Evolutionary conservation across 495 filamentous ascomycete species (phyloP), one percentile per base, ranked within the genome.

Genomic region (Immersiella caudata): DNA sequence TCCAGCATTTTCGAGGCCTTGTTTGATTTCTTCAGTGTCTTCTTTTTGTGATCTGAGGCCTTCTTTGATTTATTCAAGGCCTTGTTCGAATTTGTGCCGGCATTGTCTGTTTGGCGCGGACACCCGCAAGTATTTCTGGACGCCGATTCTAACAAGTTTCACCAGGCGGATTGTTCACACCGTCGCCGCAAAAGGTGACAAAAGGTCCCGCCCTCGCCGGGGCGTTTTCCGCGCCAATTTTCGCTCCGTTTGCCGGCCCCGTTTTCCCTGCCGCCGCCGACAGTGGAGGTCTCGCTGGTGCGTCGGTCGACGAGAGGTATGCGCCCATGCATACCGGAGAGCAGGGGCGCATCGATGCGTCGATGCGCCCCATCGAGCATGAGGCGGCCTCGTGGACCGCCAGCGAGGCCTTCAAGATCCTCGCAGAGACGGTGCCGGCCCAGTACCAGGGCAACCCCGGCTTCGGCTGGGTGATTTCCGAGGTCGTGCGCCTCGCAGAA

Each of bases 251-350:
- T 12, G 40, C 40, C 14, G 40, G 11, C 16, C 40, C 40, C 40
- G 40, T 2, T 8, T 33, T 33, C 40, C 40, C 40, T 12, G 40
- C 40, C 40, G 40, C 40, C 40, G 40, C 4, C 5, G 2, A 14
- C 11, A 12, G 2, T 4, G 40, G 16, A 18, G 40, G 40, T 12
- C 40, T 46, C 40, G 40, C 40, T 46, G 40, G 40, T 18, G 40
- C 40, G 40, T 46, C 40, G 11, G 40, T 46, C 40, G 40, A 46
- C 40, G 40, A 46, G 40, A 46, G 40, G 40, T 46, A 46, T 46
- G 40, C 40, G 40, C 40, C 40, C 40, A 46, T 46, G 40, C 40
- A 46, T 46, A 46, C 40, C 40, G 40, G 40, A 46, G 40, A 46
- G 16, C 40, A 46, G 40, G 40, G 40, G 11, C 40, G 40, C 40